Evolutionary conservation across 1,139 yeast species (phyloP).

Genomic region (Magnusiomyces fungicola): DNA sequence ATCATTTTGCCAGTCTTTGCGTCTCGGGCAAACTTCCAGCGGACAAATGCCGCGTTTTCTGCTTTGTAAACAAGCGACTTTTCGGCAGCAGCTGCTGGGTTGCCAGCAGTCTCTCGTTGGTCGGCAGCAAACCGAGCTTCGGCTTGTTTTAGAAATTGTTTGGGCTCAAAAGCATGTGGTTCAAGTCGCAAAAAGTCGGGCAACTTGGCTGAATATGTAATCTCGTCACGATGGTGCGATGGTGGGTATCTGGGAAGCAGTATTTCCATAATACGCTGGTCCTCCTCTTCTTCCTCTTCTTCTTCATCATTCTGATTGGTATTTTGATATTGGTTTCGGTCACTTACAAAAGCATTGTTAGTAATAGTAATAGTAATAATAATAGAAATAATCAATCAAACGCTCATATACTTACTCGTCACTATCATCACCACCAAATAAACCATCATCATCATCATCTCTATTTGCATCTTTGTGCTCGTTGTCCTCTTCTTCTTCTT

Average conservation of each 20-base stretch:
- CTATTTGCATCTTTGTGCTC: slow-evolving; percentile 14
- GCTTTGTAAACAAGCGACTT: slow-evolving; percentile 29
- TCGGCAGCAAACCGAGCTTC: slow-evolving; percentile 5
- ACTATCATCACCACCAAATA: slow-evolving; percentile 4
- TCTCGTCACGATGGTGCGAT: slow-evolving; percentile 31
- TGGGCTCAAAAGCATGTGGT: slow-evolving; percentile 82
- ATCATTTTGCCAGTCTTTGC: slow-evolving; percentile 26
- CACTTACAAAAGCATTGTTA: background rate
- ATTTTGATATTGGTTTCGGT: slow-evolving; percentile 12
- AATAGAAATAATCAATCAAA: too few relatives aligned
- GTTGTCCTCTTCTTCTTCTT: slow-evolving; percentile 14
- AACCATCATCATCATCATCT: slow-evolving; percentile 11
- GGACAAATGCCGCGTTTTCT: slow-evolving; percentile 66
- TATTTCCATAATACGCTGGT: slow-evolving; percentile 47
- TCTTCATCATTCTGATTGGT: slow-evolving; percentile 20
- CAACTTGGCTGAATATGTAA: slow-evolving; percentile 52
- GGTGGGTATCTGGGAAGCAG: slow-evolving; percentile 71
- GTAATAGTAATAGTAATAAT: background rate
- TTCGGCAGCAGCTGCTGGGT: slow-evolving; percentile 34
- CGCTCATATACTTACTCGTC: background rate
- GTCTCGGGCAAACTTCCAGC: slow-evolving; percentile 83
- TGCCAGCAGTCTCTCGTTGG: slow-evolving; percentile 33
- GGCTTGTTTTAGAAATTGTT: slow-evolving; percentile 41
- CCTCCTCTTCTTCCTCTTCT: slow-evolving; percentile 25
- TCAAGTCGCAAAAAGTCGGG: slow-evolving; percentile 81